A percentile compares a stretch with the other conserved stretches of the same genome.
These are phyloP conservation scores for Pythium oligandrum DNA, from an alignment of 352 stramenopile species.

Conservation along the genomic window DNA sequence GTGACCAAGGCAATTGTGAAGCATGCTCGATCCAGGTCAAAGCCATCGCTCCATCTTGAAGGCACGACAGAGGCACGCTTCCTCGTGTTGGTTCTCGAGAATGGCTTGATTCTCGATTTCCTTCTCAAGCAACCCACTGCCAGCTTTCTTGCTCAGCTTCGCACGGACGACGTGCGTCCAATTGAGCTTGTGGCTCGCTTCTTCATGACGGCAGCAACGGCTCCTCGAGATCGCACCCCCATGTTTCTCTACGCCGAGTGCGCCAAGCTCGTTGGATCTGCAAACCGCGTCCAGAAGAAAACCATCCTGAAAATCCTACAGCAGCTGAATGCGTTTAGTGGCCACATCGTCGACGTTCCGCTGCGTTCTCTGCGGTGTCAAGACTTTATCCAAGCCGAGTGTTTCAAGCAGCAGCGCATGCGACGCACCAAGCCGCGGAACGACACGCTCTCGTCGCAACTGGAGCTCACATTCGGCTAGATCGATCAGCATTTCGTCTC, in stretches of 20 bases:
- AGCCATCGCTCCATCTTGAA: conserved; percentile 17
- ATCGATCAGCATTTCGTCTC: conserved; percentile 1
- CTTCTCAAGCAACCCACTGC: conserved; percentile 16
- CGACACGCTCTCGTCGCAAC: conserved; percentile 17
- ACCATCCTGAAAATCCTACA: conserved; percentile 48
- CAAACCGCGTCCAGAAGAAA: conserved; percentile 36
- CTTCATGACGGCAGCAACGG: conserved; percentile 33
- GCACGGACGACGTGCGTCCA: conserved; percentile 13
- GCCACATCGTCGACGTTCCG: conserved; percentile 44
- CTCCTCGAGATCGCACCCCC: conserved; percentile 14
- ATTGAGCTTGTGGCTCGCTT: conserved; percentile 41
- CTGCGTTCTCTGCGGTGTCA: conserved; percentile 58
- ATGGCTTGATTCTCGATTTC: conserved; percentile 28
- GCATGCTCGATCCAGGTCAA: conserved; percentile 6
- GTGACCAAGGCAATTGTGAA: conserved; percentile 18
- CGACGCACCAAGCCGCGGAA: conserved; percentile 10
- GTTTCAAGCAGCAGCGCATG: conserved; percentile 10
- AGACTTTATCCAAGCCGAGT: conserved; percentile 42
- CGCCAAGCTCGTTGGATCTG: conserved; percentile 40
- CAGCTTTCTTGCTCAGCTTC: conserved; percentile 13
- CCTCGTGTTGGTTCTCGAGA: conserved; percentile 61
- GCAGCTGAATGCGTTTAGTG: conserved; percentile 47
- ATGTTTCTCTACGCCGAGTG: conserved; percentile 68
- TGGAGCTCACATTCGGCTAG: conserved; percentile 21
- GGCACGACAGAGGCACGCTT: conserved; percentile 51